Evolutionary conservation across 2,329 filamentous ascomycete genomes (phyloP).

Genomic region (Berkeleyomyces rouxiae): DNA sequence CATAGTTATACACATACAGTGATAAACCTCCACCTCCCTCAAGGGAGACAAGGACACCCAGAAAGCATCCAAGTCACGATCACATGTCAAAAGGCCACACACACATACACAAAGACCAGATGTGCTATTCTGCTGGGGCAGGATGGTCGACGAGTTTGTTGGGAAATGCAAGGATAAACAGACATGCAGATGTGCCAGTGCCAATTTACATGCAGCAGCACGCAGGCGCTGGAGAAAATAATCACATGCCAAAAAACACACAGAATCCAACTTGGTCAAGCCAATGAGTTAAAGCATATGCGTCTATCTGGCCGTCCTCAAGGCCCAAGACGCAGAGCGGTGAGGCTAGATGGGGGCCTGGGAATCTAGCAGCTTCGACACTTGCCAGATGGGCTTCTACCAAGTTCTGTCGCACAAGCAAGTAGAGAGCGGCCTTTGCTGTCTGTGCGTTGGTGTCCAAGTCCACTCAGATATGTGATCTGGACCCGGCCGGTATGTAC

Average conservation of each 20-base stretch:
- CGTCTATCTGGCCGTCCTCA: background rate
- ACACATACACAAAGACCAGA: background rate
- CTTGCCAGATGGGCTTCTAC: background rate
- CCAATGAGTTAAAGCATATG: too few species aligned
- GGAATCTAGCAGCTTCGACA: too few species aligned
- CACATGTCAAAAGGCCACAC: background rate
- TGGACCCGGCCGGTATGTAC: too few species aligned
- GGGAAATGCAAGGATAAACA: background rate
- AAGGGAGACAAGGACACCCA: background rate
- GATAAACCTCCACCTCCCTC: background rate
- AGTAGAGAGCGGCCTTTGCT: background rate
- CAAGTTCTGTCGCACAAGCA: background rate
- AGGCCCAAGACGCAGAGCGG: background rate
- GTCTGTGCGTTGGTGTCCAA: background rate
- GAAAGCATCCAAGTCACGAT: background rate
- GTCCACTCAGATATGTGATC: too few species aligned
- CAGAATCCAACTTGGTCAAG: too few species aligned
- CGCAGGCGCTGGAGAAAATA: background rate
- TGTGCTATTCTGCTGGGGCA: background rate
- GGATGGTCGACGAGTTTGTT: background rate
- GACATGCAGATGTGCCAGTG: background rate
- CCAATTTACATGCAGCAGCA: background rate
- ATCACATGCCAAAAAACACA: background rate
- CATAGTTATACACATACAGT: background rate
- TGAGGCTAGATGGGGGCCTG: background rate